A percentile compares a stretch with the other conserved stretches of the same genome.
Evolutionary conservation across 1,284 basidiomycete genomes (phyloP).

Genomic region (Wolfiporia cocos): DNA sequence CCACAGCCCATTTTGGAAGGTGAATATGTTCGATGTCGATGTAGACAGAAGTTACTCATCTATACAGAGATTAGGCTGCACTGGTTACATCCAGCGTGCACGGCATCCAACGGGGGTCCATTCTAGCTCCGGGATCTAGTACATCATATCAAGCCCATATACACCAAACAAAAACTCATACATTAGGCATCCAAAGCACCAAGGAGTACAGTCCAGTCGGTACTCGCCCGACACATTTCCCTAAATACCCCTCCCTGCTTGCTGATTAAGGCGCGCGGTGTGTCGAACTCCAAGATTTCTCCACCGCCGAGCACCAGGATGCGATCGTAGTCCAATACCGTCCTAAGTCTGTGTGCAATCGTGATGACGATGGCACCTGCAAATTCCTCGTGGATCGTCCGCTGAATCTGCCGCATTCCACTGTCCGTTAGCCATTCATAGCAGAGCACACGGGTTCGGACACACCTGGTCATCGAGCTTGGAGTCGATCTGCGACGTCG

Average conservation of each 20-base stretch:
- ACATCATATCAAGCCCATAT: too few species aligned
- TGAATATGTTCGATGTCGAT: too few species aligned
- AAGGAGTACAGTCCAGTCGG: slow-evolving; percentile 52
- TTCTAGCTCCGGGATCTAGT: too few species aligned
- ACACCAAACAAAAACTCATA: too few species aligned
- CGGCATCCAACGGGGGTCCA: too few species aligned
- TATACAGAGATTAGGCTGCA: too few species aligned
- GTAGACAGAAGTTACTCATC: too few species aligned
- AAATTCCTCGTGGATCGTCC: slow-evolving; percentile 75
- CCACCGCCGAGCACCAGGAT: slow-evolving; percentile 75
- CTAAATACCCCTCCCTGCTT: slow-evolving; percentile 57
- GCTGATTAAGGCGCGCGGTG: slow-evolving; percentile 55
- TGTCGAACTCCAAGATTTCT: slow-evolving; percentile 64
- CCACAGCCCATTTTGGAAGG: neutral
- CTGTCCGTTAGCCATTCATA: neutral
- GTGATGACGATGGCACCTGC: slow-evolving; percentile 72
- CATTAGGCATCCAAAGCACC: neutral
- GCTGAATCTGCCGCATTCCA: slow-evolving; percentile 53
- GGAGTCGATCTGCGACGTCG: slow-evolving; percentile 74
- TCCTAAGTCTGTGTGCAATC: slow-evolving; percentile 75
- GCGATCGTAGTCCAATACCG: slow-evolving; percentile 76
- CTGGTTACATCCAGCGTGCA: too few species aligned
- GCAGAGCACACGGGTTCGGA: neutral
- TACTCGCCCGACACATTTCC: slow-evolving; percentile 63
- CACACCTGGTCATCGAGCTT: slow-evolving; percentile 62